Base-by-base conservation (phyloP, 1,139 yeast genomes). In the Pichia sp. region DNA sequence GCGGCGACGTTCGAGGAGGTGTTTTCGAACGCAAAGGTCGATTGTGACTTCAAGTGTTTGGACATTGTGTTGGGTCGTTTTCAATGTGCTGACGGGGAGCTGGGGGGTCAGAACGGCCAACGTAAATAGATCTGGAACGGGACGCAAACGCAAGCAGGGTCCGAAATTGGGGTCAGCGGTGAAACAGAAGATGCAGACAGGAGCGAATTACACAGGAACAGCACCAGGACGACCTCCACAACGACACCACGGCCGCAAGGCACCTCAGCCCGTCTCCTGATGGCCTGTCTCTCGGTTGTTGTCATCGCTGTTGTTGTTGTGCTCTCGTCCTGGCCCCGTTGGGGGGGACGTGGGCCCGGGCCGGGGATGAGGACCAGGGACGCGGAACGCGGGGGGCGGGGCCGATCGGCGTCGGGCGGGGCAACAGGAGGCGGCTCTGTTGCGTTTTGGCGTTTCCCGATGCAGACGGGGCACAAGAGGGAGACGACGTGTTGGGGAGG, bases 1-100 rank as follows among this genome's bases (percentile, higher is more conserved):
- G 99, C 98, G 38, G 99, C 96, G 59, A 90, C 95, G 59, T 90
- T 90, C 59, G 97, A 90, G 49, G 97, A 92, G 62, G 96, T 89
- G 75, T 88, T 87, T 74, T 93, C 99, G 68, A 93, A 93, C 30
- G 97, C 97, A 84, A 86, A 84, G 45, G 88, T 77, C 54, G 87
- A 81, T 69, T 87, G 95, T 15, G 90, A 78, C 74, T 87, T 87
- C 66, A 74, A 77, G 73, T 87, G 95, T 71, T 84, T 86, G 31
- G 49, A 38, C 26, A 31, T 31, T 13, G 47, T 26, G 47, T 26
- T 45, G 46, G 4, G 46, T 16, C 23, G 32, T n/a, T 42, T 4
- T 10, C 16, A 13, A 13, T 26, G 45, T 42, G 45, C 15, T 36
- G 40, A 13, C n/a, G 40, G 15, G 23, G 23, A 19, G 23, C 23